These are phyloP conservation scores for Papiliotrema fonsecae DNA, from an alignment of 1,284 basidiomycete genomes.

Conservation along the genomic window DNA sequence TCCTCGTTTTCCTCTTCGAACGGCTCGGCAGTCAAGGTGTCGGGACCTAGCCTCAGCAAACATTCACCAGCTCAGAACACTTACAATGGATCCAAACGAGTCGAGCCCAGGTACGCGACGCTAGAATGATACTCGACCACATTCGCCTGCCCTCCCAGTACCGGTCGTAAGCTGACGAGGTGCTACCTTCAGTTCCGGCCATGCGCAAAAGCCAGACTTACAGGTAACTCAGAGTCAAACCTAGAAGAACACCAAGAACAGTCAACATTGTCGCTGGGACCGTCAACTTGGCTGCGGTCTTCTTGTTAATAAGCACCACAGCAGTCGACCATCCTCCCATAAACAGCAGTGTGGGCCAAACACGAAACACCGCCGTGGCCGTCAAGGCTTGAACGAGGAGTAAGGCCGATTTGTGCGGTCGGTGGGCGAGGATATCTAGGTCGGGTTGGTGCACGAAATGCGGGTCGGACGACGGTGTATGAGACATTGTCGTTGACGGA, in stretches of 20 bases:
- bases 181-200: conserved; percentile 51
- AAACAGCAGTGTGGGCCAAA: conserved; percentile 41
- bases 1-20: conserved; percentile 18
- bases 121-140: conserved; percentile 65
- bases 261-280: conserved; percentile 41
- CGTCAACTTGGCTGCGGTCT: conserved; percentile 26
- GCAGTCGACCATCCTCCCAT: conserved; percentile 36
- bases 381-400: conserved; percentile 26
- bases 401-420: conserved; percentile 26
- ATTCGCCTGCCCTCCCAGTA: conserved; percentile 66
- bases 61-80: background rate
- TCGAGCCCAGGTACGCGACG: conserved; percentile 41
- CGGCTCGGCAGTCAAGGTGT: conserved; percentile 16
- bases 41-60: conserved; percentile 31
- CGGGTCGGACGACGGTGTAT: conserved; percentile 18
- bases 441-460: conserved; percentile 19
- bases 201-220: conserved; percentile 9
- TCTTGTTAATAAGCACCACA: conserved; percentile 32
- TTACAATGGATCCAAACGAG: conserved; percentile 43
- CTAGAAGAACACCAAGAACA: conserved; percentile 41
- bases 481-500: conserved; percentile 8
- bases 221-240: conserved; percentile 44
- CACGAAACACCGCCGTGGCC: conserved; percentile 33
- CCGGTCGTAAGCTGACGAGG: conserved; percentile 69
- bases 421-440: conserved; percentile 22